phyloP scores from a whole-genome alignment of 106 monocot genomes.

The Allium fistulosum region DNA sequence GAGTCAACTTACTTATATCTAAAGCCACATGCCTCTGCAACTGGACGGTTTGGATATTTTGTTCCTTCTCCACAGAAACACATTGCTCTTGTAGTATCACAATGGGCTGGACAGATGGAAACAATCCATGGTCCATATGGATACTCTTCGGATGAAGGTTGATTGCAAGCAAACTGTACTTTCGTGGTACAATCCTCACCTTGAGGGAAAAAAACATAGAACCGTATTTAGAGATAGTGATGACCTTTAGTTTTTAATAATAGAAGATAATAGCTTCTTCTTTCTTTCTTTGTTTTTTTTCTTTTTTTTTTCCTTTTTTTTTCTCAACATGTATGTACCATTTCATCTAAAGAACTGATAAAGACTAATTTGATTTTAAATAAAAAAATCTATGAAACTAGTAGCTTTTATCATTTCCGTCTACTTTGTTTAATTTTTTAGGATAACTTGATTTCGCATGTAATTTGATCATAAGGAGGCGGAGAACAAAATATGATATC shows the following conservation, averaged over 20 bases:
- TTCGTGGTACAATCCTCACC: constrained; percentile 70
- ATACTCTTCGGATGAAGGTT: constrained; percentile 31
- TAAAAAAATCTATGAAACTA: too few species aligned
- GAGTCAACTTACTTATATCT: background rate
- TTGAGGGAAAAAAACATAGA: constrained; percentile 9
- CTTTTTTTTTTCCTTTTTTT: too few species aligned
- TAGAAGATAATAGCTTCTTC: too few species aligned
- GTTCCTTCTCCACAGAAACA: constrained; percentile 91
- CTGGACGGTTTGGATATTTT: constrained; percentile 84
- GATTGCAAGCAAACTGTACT: constrained; percentile 60
- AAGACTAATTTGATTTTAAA: too few species aligned
- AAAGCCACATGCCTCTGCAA: constrained; percentile 74
- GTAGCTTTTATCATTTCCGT: too few species aligned
- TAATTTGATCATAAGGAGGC: too few species aligned
- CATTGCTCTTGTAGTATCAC: constrained; percentile 88
- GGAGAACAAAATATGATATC: too few species aligned
- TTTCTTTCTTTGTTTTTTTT: too few species aligned
- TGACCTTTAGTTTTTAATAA: background rate
- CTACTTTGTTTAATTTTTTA: too few species aligned
- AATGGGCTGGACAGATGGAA: constrained; percentile 76
- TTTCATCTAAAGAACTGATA: too few species aligned
- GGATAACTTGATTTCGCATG: too few species aligned
- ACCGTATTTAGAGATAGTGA: background rate
- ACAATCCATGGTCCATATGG: constrained; percentile 70
- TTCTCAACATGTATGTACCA: too few species aligned